phyloP scores from a whole-genome alignment of 257 asterid genomes.

The Solanum rostratum region DNA sequence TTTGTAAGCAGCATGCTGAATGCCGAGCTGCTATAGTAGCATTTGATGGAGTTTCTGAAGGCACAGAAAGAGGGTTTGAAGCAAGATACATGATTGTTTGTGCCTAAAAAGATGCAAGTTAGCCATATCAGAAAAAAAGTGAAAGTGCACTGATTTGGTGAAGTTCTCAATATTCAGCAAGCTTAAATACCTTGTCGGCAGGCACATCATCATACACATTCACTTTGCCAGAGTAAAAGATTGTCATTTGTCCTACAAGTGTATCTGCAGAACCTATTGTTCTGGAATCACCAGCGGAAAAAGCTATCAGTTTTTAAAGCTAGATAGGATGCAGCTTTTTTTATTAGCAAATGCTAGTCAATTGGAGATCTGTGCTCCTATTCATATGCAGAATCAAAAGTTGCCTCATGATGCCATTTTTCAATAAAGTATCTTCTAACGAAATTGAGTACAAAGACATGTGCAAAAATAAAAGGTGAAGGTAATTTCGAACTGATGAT shows the following conservation, averaged over 20 bases:
- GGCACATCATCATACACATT: constrained; percentile 88
- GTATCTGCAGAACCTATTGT: constrained; percentile 25
- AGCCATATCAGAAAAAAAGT: constrained; percentile 2
- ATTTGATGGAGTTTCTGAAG: constrained; percentile 40
- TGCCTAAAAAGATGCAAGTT: constrained; percentile 38
- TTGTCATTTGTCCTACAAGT: constrained; percentile 75
- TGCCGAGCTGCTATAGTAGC: constrained; percentile 31
- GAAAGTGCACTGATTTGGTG: not conserved
- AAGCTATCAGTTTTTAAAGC: not conserved
- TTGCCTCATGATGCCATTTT: not conserved
- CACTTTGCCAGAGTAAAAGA: constrained; percentile 83
- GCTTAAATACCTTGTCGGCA: constrained; percentile 56
- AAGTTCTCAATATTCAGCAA: not conserved
- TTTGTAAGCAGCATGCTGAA: constrained; percentile 32
- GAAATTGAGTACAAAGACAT: not conserved
- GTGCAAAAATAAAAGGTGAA: not conserved
- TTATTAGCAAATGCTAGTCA: not conserved
- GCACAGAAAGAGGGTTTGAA: constrained; percentile 49
- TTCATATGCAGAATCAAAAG: not conserved
- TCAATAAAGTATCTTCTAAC: not conserved
- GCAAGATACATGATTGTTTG: constrained; percentile 61
- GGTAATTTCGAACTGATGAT: not conserved
- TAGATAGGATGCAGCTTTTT: not conserved
- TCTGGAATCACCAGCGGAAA: constrained; percentile 19
- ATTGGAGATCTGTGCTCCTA: not conserved